Base-by-base conservation (phyloP, 2,329 filamentous ascomycete genomes). In the Colletotrichum navitas region DNA sequence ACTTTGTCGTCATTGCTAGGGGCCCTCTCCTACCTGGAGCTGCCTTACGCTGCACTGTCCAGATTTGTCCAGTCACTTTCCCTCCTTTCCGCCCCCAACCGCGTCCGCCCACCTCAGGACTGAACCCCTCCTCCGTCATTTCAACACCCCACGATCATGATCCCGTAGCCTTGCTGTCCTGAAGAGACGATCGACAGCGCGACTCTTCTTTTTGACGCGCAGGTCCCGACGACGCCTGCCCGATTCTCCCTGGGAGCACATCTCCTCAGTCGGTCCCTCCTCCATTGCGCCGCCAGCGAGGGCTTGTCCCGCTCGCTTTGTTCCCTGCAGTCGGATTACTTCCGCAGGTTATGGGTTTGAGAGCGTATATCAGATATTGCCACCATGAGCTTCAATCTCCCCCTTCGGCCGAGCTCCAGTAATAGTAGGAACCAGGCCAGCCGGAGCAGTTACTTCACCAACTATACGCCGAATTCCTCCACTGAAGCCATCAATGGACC, bases 401-500 rank as follows among this genome's bases (percentile, higher is more conserved):
- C 87, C 62, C 77, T 88, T 74, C 85, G 86, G 72, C 80, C 83
- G 65, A 82, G 83, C 71, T 81, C 83, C 65, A 79, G 79, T 71
- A 85, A 86, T 73, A 82, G 81, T 76, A 82, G 87, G 74, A 89
- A 88, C 75, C 84, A 86, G 78, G 85, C 87, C 66, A 88, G 86
- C 76, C 83, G 86, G 74, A 87, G 85, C 76, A 87, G 85, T 76
- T 87, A 89, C 78, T 89, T 88, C 77, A 88, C 86, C 65, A 85
- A 81, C 73, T 86, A 88, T 76, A 86, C 87, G 14, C 83, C 86
- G 55, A 84, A 85, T 34, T 87, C 87, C 45, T 88, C 87, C 26
- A 87, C 89, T 0, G 89, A 91, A 78, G 89, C 89, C 56, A 90
- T 91, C 80, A 87, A 89, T 77, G 88, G 88, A 4, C 88, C 89